A percentile compares a stretch with the other conserved stretches of the same genome.
phyloP scores from a whole-genome alignment of 768 basidiomycete genomes.

The Termitomyces sp. region DNA sequence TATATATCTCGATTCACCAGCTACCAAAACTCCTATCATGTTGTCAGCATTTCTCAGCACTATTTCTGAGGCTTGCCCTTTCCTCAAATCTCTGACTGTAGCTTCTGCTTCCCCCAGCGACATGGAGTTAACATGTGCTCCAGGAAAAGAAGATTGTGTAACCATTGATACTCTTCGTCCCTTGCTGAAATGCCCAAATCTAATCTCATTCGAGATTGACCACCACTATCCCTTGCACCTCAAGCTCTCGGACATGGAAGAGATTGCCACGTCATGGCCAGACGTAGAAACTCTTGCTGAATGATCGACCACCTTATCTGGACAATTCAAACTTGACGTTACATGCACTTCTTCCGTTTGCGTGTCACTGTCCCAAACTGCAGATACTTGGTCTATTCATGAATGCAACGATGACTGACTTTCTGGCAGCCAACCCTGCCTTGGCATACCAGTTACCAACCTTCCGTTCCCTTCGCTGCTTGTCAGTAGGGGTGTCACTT shows the following conservation, averaged over 20 bases:
- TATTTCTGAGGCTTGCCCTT: conserved; percentile 40
- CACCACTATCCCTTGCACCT: conserved; percentile 34
- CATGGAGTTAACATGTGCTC: not conserved
- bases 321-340: conserved; percentile 27
- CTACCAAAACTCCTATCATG: conserved; percentile 35
- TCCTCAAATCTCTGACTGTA: conserved; percentile 39
- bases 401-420: conserved; percentile 24
- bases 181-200: conserved; percentile 25
- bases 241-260: conserved; percentile 34
- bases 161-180: conserved; percentile 29
- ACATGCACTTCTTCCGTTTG: conserved; percentile 33
- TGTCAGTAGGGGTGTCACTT: conserved; percentile 48
- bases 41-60: conserved; percentile 36
- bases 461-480: conserved; percentile 26
- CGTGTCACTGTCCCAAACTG: conserved; percentile 32
- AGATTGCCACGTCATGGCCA: conserved; percentile 40
- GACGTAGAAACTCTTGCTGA: conserved; percentile 39
- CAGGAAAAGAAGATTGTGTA: conserved; percentile 18
- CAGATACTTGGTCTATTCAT: conserved; percentile 35
- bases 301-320: conserved; percentile 35
- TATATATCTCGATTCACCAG: conserved; percentile 46
- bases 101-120: conserved; percentile 23
- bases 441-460: conserved; percentile 14
- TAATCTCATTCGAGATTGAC: conserved; percentile 28
- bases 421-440: conserved; percentile 11